Evolutionary conservation across 2,329 filamentous ascomycete genomes (phyloP).

Genomic region (Pseudogymnoascus sp.): DNA sequence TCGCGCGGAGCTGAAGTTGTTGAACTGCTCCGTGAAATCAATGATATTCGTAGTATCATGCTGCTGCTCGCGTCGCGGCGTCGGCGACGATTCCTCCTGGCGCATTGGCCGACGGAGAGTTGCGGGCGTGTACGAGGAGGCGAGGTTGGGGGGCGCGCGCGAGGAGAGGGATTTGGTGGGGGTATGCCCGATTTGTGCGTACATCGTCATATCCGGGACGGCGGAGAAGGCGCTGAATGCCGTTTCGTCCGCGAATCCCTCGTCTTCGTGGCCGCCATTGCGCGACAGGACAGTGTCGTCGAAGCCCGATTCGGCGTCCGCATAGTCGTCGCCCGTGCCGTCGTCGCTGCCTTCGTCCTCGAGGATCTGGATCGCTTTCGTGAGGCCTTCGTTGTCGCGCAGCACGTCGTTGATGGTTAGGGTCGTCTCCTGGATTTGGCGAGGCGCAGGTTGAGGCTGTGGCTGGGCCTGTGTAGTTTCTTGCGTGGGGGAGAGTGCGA

Average conservation of each 20-base stretch:
- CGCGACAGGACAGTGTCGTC: slow-evolving; percentile 24
- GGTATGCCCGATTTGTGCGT: slow-evolving; percentile 63
- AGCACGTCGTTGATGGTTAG: slow-evolving; percentile 42
- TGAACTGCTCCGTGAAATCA: slow-evolving; percentile 78
- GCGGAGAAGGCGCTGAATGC: slow-evolving; percentile 76
- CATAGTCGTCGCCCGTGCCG: slow-evolving; percentile 20
- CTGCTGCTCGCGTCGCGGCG: slow-evolving; percentile 27
- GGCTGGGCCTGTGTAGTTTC: slow-evolving; percentile 13
- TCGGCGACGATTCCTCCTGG: slow-evolving; percentile 9
- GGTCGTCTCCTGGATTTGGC: slow-evolving; percentile 15
- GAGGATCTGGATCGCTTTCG: slow-evolving; percentile 52
- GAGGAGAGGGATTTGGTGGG: slow-evolving; percentile 43
- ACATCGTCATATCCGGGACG: slow-evolving; percentile 77
- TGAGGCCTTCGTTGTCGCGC: slow-evolving; percentile 45
- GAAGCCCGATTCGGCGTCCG: slow-evolving; percentile 21
- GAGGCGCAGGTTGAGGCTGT: slow-evolving; percentile 8
- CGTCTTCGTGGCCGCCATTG: slow-evolving; percentile 25
- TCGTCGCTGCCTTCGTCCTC: slow-evolving; percentile 37
- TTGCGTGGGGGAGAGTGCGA: slow-evolving; percentile 26
- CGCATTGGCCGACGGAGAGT: neutral
- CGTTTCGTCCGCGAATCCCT: slow-evolving; percentile 28
- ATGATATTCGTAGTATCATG: slow-evolving; percentile 66
- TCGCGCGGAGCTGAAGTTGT: slow-evolving; percentile 38
- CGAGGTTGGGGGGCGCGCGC: neutral
- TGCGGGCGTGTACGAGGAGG: neutral